Base-by-base conservation (phyloP, 192 early-diverging fungal genomes). In the Backusella luteola region DNA sequence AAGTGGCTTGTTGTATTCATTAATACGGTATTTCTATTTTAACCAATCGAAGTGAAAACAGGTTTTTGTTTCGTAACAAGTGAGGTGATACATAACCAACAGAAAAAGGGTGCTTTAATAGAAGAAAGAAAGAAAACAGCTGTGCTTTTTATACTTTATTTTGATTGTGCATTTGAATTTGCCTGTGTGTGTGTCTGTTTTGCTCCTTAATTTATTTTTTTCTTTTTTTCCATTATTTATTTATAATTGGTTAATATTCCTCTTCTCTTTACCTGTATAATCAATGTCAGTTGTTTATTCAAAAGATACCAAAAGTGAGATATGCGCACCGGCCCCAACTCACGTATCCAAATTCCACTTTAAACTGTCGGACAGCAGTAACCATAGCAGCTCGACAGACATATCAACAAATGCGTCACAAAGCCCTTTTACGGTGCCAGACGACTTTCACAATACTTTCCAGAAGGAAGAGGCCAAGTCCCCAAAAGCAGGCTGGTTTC, bases 401-500 rank as follows among this genome's bases (percentile, higher is more conserved):
- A 11, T 56, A 21, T 56, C 53, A 69, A 69, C 35, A 44, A 44
- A 44, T 17, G 42, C 42, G 12, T 44, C 15, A 23, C 34, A 36
- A 26, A 52, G 26, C 23, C 34, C 52, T 6, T 73, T 73, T 73
- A 73, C 56, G 2, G 73, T 73, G 0, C 73, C 73, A 6, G 52
- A 73, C 52, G 56, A 73, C 38, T 73, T 73, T 38, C 46, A 73
- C 14, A 35, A 34, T 0, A 4, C 73, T 59, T 36, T 34, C n/a
- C 53, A 56, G 35, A 73, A 32, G 6, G 35, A 73, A 63, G 21
- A 49, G 15, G 23, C 6, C 5, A 56, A 38, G 11, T 35, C 46
- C 12, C 49, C 52, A 17, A 80, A 80, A 71, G 69, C 70, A 14
- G 67, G 69, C 23, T 80, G 79, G 75, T 80, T 80, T 63, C 53